Evolutionary conservation across 2,329 filamentous ascomycete genomes (phyloP).

Genomic region (Stromatinia cepivora): DNA sequence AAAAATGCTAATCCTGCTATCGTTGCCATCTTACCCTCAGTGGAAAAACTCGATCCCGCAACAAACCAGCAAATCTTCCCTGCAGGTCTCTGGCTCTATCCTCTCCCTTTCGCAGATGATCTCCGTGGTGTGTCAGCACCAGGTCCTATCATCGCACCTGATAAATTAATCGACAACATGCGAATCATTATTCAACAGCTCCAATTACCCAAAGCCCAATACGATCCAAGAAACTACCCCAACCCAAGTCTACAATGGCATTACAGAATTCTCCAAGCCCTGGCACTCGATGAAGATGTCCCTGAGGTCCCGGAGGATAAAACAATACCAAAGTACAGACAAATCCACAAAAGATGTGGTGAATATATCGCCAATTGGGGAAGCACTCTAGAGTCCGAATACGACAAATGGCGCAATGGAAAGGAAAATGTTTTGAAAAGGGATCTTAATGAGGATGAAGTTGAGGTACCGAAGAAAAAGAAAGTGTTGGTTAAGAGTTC

Average conservation of each 20-base stretch:
- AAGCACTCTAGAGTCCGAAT: slow-evolving; percentile 58
- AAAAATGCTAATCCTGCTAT: slow-evolving; percentile 77
- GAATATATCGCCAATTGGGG: slow-evolving; percentile 78
- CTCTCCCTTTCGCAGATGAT: slow-evolving; percentile 87
- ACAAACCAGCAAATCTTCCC: slow-evolving; percentile 70
- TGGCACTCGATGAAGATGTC: slow-evolving; percentile 88
- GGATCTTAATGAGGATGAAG: slow-evolving; percentile 1
- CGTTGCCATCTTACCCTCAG: slow-evolving; percentile 78
- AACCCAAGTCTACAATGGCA: slow-evolving; percentile 96
- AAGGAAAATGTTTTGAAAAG: slow-evolving; percentile 4
- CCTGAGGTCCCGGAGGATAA: slow-evolving; percentile 71
- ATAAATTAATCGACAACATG: slow-evolving; percentile 78
- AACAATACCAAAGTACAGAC: slow-evolving; percentile 79
- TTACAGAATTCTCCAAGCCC: slow-evolving; percentile 87
- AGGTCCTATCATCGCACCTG: slow-evolving; percentile 58
- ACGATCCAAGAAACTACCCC: slow-evolving; percentile 83
- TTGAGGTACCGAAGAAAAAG: slow-evolving; percentile 14
- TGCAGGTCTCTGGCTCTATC: slow-evolving; percentile 84
- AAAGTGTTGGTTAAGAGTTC: background rate
- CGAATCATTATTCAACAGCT: slow-evolving; percentile 69
- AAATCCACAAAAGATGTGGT: slow-evolving; percentile 81
- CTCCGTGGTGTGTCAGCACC: slow-evolving; percentile 68
- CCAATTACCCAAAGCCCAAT: slow-evolving; percentile 81
- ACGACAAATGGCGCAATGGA: background rate
- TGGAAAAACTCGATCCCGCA: slow-evolving; percentile 62